A percentile compares a stretch with the other conserved stretches of the same genome.
These are phyloP conservation scores for Actinomucor elegans DNA, from an alignment of 371 early-diverging fungal genomes.

Conservation along the genomic window DNA sequence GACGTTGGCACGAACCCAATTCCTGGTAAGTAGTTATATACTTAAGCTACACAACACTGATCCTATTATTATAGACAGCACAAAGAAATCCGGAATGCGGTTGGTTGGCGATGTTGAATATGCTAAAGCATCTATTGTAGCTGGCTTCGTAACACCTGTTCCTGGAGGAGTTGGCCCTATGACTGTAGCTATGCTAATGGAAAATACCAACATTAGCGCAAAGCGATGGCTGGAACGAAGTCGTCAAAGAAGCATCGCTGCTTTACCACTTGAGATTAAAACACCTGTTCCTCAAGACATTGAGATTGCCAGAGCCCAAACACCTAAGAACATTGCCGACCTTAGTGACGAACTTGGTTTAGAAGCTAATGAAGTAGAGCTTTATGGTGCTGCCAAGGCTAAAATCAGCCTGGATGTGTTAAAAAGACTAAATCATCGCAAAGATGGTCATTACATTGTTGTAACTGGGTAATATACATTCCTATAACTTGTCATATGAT, in stretches of 20 bases:
- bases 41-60: neutral
- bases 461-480: constrained; percentile 74
- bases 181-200: constrained; percentile 94
- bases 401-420: constrained; percentile 83
- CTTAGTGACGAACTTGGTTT: constrained; percentile 87
- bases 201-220: constrained; percentile 80
- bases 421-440: constrained; percentile 73
- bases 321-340: constrained; percentile 77
- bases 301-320: constrained; percentile 87
- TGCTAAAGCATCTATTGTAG: constrained; percentile 62
- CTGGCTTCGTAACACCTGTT: constrained; percentile 87
- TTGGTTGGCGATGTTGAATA: constrained; percentile 94
- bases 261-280: constrained; percentile 63
- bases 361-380: constrained; percentile 70
- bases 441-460: constrained; percentile 90
- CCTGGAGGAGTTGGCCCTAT: constrained; percentile 97
- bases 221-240: constrained; percentile 65
- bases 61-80: constrained; percentile 49
- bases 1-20: constrained; percentile 94
- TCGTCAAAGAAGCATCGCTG: constrained; percentile 51
- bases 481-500: neutral
- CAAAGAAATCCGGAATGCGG: constrained; percentile 83
- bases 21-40: constrained; percentile 34
- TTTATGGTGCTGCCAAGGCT: constrained; percentile 87
- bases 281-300: constrained; percentile 92